Percentiles rank a stretch among this genome's conserved stretches.
Conservation (phyloP, 768 basidiomycete genomes). For the Trametes punicea region DNA sequence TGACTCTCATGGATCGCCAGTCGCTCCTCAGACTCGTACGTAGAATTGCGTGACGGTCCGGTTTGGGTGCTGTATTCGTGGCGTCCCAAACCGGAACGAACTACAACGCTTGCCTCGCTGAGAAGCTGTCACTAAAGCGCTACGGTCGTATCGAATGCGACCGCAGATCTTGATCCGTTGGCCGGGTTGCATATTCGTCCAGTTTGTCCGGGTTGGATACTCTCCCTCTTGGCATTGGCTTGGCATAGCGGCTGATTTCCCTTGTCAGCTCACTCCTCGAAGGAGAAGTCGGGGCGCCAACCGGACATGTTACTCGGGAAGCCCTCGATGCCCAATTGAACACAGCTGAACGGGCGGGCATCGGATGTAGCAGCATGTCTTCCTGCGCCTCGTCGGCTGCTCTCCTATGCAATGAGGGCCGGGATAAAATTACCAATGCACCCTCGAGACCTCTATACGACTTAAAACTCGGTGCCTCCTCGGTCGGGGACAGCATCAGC, state of each 20-base stretch:
- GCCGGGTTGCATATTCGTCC: background rate
- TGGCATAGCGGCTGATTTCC: background rate
- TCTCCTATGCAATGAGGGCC: background rate
- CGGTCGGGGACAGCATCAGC: slow-evolving; percentile 9
- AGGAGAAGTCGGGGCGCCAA: background rate
- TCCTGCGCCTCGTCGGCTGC: background rate
- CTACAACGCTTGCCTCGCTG: slow-evolving; percentile 5
- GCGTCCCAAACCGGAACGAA: no score
- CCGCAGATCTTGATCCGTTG: slow-evolving; percentile 3
- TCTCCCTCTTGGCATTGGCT: background rate
- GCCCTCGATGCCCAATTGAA: background rate
- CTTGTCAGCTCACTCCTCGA: background rate
- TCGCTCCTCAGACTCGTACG: no score
- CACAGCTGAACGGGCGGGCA: background rate
- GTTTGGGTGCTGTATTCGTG: no score
- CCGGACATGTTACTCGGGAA: background rate
- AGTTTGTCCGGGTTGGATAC: background rate
- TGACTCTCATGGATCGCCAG: no score
- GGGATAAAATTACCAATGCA: background rate
- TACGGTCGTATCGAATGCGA: background rate
- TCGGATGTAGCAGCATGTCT: slow-evolving; percentile 3
- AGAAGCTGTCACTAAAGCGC: background rate
- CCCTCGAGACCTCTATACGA: background rate
- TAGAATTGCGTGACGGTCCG: no score
- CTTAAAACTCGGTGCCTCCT: slow-evolving; percentile 5